phyloP scores from a whole-genome alignment of 306 rosid species.

The Cucumis sativus region DNA sequence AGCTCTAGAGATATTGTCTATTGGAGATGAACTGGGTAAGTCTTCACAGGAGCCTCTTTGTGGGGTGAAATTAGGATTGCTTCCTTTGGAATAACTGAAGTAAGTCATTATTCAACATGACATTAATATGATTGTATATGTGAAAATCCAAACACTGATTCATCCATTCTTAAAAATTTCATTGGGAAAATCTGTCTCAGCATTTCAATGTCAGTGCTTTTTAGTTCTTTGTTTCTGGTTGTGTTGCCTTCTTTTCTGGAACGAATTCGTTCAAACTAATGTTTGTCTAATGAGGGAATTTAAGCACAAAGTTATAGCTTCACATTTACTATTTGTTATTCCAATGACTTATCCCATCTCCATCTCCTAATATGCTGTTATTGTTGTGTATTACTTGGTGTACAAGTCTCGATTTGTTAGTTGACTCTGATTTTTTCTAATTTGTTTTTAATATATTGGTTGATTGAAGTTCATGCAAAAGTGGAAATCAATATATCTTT shows the following conservation, averaged over 20 bases:
- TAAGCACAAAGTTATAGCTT: background rate
- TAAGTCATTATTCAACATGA: background rate
- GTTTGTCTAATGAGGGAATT: background rate
- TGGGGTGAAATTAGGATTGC: background rate
- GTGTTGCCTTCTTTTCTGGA: background rate
- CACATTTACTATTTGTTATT: background rate
- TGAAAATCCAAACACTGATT: background rate
- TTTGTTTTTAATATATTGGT: too few relatives aligned
- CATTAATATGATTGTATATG: background rate
- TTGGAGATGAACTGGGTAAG: background rate
- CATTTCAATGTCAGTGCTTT: background rate
- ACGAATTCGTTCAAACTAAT: background rate
- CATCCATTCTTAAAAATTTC: background rate
- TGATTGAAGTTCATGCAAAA: too few relatives aligned
- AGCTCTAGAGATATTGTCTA: background rate
- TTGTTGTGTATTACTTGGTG: background rate
- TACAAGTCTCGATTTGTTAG: background rate
- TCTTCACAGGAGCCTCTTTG: background rate
- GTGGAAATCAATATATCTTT: too few relatives aligned
- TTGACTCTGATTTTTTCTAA: too few relatives aligned
- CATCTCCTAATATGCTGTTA: background rate
- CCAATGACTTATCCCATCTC: background rate
- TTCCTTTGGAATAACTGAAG: background rate
- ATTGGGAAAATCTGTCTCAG: background rate
- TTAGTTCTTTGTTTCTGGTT: background rate